Evolutionary conservation across 139 green algal species (phyloP).

Genomic region (Chlorella sp.): DNA sequence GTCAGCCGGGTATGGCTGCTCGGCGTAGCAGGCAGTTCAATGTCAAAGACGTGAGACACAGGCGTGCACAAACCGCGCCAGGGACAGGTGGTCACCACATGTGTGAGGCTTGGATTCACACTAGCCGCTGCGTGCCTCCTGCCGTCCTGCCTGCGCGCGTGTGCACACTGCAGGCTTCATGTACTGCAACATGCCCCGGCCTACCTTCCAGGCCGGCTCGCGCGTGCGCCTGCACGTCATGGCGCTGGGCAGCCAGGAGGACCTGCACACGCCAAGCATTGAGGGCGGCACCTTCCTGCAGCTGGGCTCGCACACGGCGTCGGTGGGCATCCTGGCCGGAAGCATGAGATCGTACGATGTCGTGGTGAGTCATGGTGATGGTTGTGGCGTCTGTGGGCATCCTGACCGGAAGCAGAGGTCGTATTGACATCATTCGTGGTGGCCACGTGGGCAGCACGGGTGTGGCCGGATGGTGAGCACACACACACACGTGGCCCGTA

Average conservation of each 20-base stretch:
- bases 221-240: slow-evolving; percentile 30
- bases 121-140: neutral
- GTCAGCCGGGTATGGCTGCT: too few species aligned
- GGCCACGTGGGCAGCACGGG: too few species aligned
- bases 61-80: too few species aligned
- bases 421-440: too few species aligned
- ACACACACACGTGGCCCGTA: too few species aligned
- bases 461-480: too few species aligned
- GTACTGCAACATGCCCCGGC: slow-evolving; percentile 48
- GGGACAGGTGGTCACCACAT: too few species aligned
- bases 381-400: too few species aligned
- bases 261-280: slow-evolving; percentile 71
- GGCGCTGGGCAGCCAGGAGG: slow-evolving; percentile 42
- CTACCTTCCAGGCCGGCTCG: slow-evolving; percentile 9
- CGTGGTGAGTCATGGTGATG: neutral
- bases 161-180: slow-evolving; percentile 34
- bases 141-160: neutral
- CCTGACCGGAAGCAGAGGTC: too few species aligned
- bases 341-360: slow-evolving; percentile 6
- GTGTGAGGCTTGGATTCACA: too few species aligned
- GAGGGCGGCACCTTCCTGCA: slow-evolving; percentile 1
- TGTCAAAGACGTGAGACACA: too few species aligned
- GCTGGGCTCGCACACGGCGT: neutral
- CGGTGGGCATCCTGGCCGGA: neutral
- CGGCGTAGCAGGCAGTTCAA: too few species aligned